A percentile compares a stretch with the other conserved stretches of the same genome.
phyloP scores from a whole-genome alignment of 192 early-diverging fungal genomes.

The Pilaira anomala region DNA sequence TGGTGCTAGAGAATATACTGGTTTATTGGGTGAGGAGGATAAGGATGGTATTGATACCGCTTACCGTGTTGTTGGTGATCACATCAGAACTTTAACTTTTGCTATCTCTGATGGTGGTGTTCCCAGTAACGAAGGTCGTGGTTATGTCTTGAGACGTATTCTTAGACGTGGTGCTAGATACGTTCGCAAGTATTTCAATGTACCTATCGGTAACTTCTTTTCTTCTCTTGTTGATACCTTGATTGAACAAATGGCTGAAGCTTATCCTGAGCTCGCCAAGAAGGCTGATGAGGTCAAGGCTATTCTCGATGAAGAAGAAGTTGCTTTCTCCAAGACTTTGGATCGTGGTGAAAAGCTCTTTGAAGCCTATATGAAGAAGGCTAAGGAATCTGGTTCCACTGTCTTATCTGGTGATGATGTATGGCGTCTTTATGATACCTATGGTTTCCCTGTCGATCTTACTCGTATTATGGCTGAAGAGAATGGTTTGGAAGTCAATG shows the following conservation, averaged over 20 bases:
- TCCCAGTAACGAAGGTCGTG: conserved; percentile 97
- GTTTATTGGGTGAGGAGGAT: conserved; percentile 87
- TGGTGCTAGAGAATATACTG: conserved; percentile 79
- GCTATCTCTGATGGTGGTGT: conserved; percentile 95
- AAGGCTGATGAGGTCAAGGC: conserved; percentile 85
- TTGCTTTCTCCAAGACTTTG: conserved; percentile 90
- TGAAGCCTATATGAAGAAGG: conserved; percentile 65
- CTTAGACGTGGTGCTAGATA: conserved; percentile 92
- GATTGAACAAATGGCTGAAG: conserved; percentile 84
- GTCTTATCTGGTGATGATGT: conserved; percentile 83
- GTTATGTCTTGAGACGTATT: conserved; percentile 96
- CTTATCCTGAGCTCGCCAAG: conserved; percentile 85
- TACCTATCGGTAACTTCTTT: conserved; percentile 91
- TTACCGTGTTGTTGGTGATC: conserved; percentile 98
- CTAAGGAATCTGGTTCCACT: conserved; percentile 57
- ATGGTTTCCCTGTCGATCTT: conserved; percentile 97
- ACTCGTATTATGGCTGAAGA: conserved; percentile 99
- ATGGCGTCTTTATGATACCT: conserved; percentile 98
- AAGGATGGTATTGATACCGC: conserved; percentile 95
- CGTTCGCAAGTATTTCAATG: conserved; percentile 88
- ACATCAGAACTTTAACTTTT: conserved; percentile 93
- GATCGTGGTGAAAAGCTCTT: conserved; percentile 97
- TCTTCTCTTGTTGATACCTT: conserved; percentile 90
- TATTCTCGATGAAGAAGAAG: conserved; percentile 95
- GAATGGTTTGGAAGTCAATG: conserved; percentile 79